These are phyloP conservation scores for Aspergillus ruber DNA, from an alignment of 2,329 filamentous ascomycete genomes.

Conservation along the genomic window DNA sequence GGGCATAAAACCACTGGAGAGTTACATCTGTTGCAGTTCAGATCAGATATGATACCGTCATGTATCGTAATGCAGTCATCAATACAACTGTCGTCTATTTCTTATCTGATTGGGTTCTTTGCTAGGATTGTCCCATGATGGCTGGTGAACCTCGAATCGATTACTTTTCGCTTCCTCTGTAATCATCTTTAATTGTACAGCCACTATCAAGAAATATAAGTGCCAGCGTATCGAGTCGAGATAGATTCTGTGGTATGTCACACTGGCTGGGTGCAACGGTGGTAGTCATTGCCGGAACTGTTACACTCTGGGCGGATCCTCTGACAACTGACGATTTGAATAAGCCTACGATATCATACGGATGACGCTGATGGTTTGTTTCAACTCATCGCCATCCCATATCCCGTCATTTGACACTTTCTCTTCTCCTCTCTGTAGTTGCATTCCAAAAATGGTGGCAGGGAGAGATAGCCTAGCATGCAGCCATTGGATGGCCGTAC, in stretches of 20 bases:
- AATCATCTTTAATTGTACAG: too few relatives aligned
- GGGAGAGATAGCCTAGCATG: too few relatives aligned
- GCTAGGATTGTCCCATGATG: too few relatives aligned
- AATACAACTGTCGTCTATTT: background rate
- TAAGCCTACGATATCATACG: background rate
- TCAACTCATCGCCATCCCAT: background rate
- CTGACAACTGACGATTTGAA: background rate
- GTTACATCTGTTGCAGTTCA: too few relatives aligned
- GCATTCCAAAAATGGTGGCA: background rate
- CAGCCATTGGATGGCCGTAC: background rate
- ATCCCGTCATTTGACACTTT: background rate
- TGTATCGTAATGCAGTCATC: background rate
- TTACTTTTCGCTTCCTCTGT: too few relatives aligned
- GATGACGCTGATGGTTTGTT: background rate
- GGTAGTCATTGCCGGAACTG: conserved; percentile 16
- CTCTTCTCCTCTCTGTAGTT: background rate
- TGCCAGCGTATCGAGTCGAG: too few relatives aligned
- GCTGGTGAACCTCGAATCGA: too few relatives aligned
- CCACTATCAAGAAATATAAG: too few relatives aligned
- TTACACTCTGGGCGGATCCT: conserved; percentile 10
- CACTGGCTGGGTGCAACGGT: conserved; percentile 18
- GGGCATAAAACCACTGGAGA: too few relatives aligned
- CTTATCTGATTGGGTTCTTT: background rate
- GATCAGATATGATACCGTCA: background rate
- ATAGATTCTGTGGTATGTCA: conserved; percentile 8